Percentiles rank a stretch among this genome's conserved stretches.
phyloP scores from a whole-genome alignment of 148 eudicot species.

The Cornus controversa region DNA sequence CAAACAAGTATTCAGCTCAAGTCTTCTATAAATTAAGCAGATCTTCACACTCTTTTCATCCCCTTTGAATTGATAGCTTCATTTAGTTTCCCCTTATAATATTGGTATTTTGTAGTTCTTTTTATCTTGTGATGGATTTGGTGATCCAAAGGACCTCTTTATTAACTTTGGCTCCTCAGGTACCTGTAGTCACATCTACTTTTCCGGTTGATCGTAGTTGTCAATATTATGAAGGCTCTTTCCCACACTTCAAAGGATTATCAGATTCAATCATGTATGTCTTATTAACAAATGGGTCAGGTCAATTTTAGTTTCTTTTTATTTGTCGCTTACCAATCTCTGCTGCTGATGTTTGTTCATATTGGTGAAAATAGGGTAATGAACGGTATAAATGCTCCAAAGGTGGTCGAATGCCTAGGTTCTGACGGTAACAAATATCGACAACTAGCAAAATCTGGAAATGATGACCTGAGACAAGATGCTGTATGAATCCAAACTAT shows the following conservation, averaged over 20 bases:
- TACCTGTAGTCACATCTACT: constrained; percentile 87
- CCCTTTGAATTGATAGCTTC: not conserved
- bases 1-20: not conserved
- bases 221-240: constrained; percentile 79
- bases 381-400: constrained; percentile 99
- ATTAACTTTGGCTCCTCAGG: constrained; percentile 45
- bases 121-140: not conserved
- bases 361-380: constrained; percentile 60
- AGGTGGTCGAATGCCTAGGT: constrained; percentile 91
- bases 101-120: not conserved
- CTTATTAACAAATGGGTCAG: not conserved
- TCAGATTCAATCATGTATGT: constrained; percentile 88
- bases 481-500: constrained; percentile 61
- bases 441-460: constrained; percentile 98
- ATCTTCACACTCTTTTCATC: not conserved
- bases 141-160: not conserved
- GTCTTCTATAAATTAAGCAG: not conserved
- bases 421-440: constrained; percentile 92
- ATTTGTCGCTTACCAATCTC: constrained; percentile 11
- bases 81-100: not conserved
- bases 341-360: not conserved
- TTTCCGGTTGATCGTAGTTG: constrained; percentile 78
- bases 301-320: constrained; percentile 12
- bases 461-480: constrained; percentile 99
- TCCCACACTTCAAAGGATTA: constrained; percentile 91